A percentile compares a stretch with the other conserved stretches of the same genome.
Evolutionary conservation across 805 yeast species (phyloP).

Genomic region (Hanseniaspora hatyaiensis): DNA sequence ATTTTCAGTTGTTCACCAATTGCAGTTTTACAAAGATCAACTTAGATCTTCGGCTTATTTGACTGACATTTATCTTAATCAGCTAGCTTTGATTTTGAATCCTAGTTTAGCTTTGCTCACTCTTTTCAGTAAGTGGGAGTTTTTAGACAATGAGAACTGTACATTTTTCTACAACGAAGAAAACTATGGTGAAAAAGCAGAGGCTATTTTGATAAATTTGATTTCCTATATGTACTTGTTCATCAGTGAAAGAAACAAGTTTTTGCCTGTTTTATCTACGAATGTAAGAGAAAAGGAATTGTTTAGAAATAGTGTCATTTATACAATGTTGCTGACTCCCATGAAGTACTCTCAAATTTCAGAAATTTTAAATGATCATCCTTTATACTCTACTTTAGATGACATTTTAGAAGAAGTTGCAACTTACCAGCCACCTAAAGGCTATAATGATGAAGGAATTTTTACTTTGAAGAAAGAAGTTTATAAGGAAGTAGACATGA

Average conservation of each 20-base stretch:
- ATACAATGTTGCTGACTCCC: constrained; percentile 42
- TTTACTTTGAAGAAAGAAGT: constrained; percentile 44
- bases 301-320: constrained; percentile 37
- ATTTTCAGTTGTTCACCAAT: constrained; percentile 39
- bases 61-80: constrained; percentile 66
- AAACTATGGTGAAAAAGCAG: constrained; percentile 37
- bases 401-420: constrained; percentile 46
- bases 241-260: constrained; percentile 55
- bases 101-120: constrained; percentile 45
- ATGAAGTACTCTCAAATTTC: constrained; percentile 42
- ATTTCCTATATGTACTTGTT: constrained; percentile 57
- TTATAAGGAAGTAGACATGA: constrained; percentile 45
- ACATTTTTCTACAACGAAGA: constrained; percentile 31
- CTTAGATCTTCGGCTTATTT: constrained; percentile 45
- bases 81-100: constrained; percentile 45
- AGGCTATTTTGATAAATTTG: constrained; percentile 67
- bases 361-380: constrained; percentile 28
- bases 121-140: constrained; percentile 49
- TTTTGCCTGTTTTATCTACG: constrained; percentile 34
- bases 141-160: constrained; percentile 39
- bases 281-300: constrained; percentile 27
- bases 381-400: constrained; percentile 36
- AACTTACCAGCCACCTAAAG: constrained; percentile 51
- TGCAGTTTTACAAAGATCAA: constrained; percentile 39
- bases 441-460: constrained; percentile 54